Conservation (phyloP, 805 yeast species). For the Starmera quercuum region DNA sequence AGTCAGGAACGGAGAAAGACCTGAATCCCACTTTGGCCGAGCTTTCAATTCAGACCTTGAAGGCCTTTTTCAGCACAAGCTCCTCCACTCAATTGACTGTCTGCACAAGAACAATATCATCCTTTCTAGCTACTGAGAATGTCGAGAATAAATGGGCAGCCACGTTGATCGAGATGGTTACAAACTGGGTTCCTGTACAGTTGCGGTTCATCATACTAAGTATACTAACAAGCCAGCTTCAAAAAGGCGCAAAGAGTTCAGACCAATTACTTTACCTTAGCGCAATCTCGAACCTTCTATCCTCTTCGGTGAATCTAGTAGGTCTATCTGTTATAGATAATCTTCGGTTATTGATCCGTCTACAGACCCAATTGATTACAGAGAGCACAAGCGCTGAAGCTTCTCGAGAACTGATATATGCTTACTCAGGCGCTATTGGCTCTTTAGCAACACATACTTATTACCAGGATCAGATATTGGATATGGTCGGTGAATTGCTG, state of each 20-base stretch:
- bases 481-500: conserved; percentile 66
- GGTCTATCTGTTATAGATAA: conserved; percentile 84
- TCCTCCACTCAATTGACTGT: conserved; percentile 52
- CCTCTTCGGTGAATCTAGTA: conserved; percentile 74
- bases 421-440: conserved; percentile 53
- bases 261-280: conserved; percentile 29
- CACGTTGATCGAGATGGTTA: conserved; percentile 52
- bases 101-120: conserved; percentile 46
- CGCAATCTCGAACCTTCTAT: conserved; percentile 50
- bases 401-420: conserved; percentile 23
- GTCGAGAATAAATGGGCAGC: conserved; percentile 41
- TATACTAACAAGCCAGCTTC: conserved; percentile 32
- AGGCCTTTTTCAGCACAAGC: conserved; percentile 55
- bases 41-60: conserved; percentile 35
- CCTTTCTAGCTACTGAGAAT: conserved; percentile 31
- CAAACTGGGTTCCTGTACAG: conserved; percentile 77
- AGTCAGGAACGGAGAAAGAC: conserved; percentile 5
- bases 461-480: conserved; percentile 80
- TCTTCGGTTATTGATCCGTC: conserved; percentile 46
- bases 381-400: conserved; percentile 10
- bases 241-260: conserved; percentile 8
- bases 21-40: conserved; percentile 17
- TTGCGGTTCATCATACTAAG: conserved; percentile 58
- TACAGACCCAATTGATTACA: conserved; percentile 31
- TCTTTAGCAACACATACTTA: conserved; percentile 72